Conservation (phyloP, 2,329 filamentous ascomycete species). For the Daldinia sp. region DNA sequence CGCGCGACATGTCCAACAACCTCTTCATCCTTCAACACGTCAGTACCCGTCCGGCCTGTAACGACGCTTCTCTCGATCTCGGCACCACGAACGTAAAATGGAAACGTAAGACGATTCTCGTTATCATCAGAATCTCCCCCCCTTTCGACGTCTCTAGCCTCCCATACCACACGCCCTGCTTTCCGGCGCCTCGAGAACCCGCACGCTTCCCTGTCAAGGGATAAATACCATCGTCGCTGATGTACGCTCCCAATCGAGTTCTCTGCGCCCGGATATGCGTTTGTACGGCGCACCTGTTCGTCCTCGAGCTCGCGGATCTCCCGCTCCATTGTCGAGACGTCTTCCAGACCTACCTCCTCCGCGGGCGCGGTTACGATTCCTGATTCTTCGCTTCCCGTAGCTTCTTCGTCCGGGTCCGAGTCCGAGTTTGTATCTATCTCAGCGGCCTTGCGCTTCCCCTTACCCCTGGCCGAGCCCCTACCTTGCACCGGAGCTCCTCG, state of each 20-base stretch:
- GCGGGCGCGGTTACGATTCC: slow-evolving; percentile 36
- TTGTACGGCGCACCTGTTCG: slow-evolving; percentile 63
- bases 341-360: slow-evolving; percentile 28
- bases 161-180: slow-evolving; percentile 24
- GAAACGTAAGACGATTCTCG: slow-evolving; percentile 53
- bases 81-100: slow-evolving; percentile 69
- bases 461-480: background rate
- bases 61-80: slow-evolving; percentile 72
- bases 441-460: slow-evolving; percentile 15
- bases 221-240: slow-evolving; percentile 72
- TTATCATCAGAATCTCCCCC: background rate
- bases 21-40: slow-evolving; percentile 69
- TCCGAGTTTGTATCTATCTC: slow-evolving; percentile 23
- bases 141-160: background rate
- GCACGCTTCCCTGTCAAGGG: slow-evolving; percentile 65
- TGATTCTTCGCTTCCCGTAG: slow-evolving; percentile 22
- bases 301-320: slow-evolving; percentile 59
- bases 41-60: slow-evolving; percentile 65
- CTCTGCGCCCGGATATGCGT: slow-evolving; percentile 71
- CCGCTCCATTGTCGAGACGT: slow-evolving; percentile 50
- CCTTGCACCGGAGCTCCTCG: slow-evolving; percentile 37
- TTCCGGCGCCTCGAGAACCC: slow-evolving; percentile 59
- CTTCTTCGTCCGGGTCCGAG: slow-evolving; percentile 19
- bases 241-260: slow-evolving; percentile 74
- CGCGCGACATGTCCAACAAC: slow-evolving; percentile 64